Evolutionary conservation across 495 filamentous ascomycete genomes (phyloP).

Genomic region (Lasiosphaeria ovina): DNA sequence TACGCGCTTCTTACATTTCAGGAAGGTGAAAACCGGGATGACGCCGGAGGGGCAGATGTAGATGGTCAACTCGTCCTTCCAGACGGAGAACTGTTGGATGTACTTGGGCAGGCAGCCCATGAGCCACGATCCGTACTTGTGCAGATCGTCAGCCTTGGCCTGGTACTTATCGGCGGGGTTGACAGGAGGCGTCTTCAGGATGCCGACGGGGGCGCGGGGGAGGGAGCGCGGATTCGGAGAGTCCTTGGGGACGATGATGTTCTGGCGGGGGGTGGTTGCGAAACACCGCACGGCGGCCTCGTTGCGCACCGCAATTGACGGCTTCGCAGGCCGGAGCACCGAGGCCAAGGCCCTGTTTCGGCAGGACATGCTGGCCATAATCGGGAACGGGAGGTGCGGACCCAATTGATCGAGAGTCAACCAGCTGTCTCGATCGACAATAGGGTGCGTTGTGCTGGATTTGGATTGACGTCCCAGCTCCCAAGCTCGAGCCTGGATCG

Average conservation of each 20-base stretch:
- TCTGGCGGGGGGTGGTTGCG: conserved; percentile 45
- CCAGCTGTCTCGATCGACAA: conserved; percentile 25
- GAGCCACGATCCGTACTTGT: conserved; percentile 93
- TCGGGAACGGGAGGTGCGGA: conserved; percentile 40
- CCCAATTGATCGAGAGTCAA: conserved; percentile 44
- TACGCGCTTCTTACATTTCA: conserved; percentile 61
- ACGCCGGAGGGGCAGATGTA: conserved; percentile 86
- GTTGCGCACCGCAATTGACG: conserved; percentile 28
- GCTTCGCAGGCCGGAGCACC: conserved; percentile 55
- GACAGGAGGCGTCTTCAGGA: conserved; percentile 74
- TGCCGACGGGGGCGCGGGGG: conserved; percentile 49
- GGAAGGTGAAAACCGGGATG: conserved; percentile 87
- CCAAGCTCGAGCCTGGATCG: conserved; percentile 15
- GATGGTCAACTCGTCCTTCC: conserved; percentile 98
- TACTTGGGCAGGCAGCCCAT: conserved; percentile 97
- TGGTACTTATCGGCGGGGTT: conserved; percentile 92
- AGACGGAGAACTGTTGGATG: conserved; percentile 97
- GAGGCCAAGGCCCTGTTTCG: conserved; percentile 60
- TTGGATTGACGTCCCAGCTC: conserved; percentile 25
- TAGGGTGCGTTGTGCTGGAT: conserved; percentile 15
- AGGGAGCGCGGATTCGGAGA: conserved; percentile 68
- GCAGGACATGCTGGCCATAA: conserved; percentile 66
- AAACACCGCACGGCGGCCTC: conserved; percentile 49
- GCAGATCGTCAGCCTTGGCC: conserved; percentile 76
- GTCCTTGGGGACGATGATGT: conserved; percentile 54